Evolutionary conservation across 768 basidiomycete species (phyloP).

Genomic region (Vishniacozyma victoriae): DNA sequence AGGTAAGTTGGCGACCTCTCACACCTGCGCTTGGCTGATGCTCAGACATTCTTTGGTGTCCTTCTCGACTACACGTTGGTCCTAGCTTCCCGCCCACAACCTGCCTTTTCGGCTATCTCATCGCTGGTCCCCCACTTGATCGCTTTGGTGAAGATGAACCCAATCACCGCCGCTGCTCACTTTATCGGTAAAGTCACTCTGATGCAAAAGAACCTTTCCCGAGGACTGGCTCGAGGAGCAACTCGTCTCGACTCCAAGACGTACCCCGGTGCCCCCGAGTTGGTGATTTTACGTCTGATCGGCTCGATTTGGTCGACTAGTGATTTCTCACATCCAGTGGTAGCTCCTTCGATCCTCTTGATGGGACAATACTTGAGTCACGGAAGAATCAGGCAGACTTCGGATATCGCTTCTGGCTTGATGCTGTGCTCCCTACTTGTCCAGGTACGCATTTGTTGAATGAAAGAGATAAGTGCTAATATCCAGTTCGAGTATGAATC

Average conservation of each 20-base stretch:
- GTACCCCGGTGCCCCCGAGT: slow-evolving; percentile 80
- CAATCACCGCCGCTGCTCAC: slow-evolving; percentile 67
- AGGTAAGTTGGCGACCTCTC: slow-evolving; percentile 54
- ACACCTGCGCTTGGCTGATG: background rate
- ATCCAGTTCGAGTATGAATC: slow-evolving; percentile 74
- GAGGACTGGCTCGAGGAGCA: slow-evolving; percentile 68
- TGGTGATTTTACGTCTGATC: slow-evolving; percentile 70
- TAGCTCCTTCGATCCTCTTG: slow-evolving; percentile 76
- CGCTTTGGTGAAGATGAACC: slow-evolving; percentile 72
- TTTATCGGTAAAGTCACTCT: slow-evolving; percentile 75
- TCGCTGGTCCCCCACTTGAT: slow-evolving; percentile 70
- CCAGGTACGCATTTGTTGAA: slow-evolving; percentile 37
- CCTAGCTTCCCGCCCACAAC: slow-evolving; percentile 59
- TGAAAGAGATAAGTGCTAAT: background rate
- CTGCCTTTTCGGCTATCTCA: slow-evolving; percentile 59
- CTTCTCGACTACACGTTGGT: slow-evolving; percentile 84
- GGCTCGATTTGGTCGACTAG: slow-evolving; percentile 87
- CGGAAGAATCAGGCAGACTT: slow-evolving; percentile 65
- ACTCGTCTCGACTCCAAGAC: slow-evolving; percentile 62
- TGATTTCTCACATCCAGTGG: slow-evolving; percentile 83
- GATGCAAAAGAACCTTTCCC: slow-evolving; percentile 90
- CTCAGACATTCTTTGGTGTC: slow-evolving; percentile 64
- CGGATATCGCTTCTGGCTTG: slow-evolving; percentile 75
- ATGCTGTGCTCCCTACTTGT: slow-evolving; percentile 77
- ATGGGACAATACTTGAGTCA: slow-evolving; percentile 88